Percentiles rank a stretch among this genome's conserved stretches.
Evolutionary conservation across 805 yeast genomes (phyloP).

Genomic region (Metschnikowia arizonensis): DNA sequence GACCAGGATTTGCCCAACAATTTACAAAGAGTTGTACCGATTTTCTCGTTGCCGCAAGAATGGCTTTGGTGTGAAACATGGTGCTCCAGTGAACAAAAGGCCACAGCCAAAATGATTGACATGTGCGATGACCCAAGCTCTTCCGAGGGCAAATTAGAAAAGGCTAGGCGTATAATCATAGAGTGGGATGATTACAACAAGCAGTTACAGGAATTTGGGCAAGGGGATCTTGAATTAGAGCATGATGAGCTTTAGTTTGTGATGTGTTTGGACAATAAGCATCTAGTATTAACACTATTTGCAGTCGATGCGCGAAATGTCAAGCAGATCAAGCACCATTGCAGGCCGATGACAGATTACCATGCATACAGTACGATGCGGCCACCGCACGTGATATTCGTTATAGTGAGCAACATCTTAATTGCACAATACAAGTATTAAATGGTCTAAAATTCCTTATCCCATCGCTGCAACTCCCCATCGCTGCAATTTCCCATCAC

Average conservation of each 20-base stretch:
- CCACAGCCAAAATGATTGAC: conserved; percentile 72
- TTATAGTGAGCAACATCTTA: conserved; percentile 1
- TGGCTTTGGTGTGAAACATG: conserved; percentile 96
- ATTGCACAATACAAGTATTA: no score
- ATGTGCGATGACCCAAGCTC: conserved; percentile 81
- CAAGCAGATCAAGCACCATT: neutral
- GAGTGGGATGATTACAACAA: conserved; percentile 72
- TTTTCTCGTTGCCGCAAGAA: conserved; percentile 69
- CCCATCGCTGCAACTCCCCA: no score
- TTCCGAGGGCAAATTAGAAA: conserved; percentile 69
- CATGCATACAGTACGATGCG: conserved; percentile 7
- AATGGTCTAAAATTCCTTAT: no score
- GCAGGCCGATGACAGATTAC: conserved; percentile 1
- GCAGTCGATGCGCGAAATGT: neutral
- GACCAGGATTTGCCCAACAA: conserved; percentile 96
- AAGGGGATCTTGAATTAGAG: conserved; percentile 5
- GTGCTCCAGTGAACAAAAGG: conserved; percentile 65
- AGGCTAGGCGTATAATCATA: conserved; percentile 71
- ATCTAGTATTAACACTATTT: no score
- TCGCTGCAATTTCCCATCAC: no score
- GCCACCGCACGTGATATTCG: conserved; percentile 13
- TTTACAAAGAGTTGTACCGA: conserved; percentile 63
- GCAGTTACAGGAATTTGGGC: conserved; percentile 33
- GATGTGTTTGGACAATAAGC: neutral
- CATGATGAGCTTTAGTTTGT: conserved; percentile 16